Evolutionary conservation across 306 rosid genomes (phyloP).

Genomic region (Cicer arietinum): DNA sequence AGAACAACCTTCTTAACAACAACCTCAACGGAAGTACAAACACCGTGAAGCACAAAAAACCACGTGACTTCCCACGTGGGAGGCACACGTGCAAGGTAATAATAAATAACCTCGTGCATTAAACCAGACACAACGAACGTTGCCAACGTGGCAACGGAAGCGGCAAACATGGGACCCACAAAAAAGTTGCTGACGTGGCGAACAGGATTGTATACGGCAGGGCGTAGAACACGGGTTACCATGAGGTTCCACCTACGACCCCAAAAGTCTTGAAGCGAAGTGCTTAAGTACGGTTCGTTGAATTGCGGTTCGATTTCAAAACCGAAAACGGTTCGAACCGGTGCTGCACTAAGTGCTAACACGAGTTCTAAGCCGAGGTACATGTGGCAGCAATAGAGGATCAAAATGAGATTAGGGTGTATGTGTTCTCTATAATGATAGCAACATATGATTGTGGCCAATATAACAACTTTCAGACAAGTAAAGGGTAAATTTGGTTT

Average conservation of each 20-base stretch:
- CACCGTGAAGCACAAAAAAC: conserved; percentile 70
- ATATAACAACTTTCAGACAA: conserved; percentile 44
- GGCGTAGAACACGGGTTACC: conserved; percentile 63
- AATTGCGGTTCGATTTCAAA: conserved; percentile 66
- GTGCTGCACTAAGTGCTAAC: conserved; percentile 47
- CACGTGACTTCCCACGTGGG: conserved; percentile 91
- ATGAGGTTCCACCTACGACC: conserved; percentile 85
- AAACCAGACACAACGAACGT: conserved; percentile 63
- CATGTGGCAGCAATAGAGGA: conserved; percentile 58
- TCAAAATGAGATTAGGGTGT: conserved; percentile 40
- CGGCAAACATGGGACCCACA: conserved; percentile 43
- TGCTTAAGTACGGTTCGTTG: conserved; percentile 64
- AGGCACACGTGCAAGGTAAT: conserved; percentile 57
- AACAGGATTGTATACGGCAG: conserved; percentile 52
- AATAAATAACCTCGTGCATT: conserved; percentile 72
- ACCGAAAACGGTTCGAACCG: conserved; percentile 49
- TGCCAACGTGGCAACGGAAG: conserved; percentile 26
- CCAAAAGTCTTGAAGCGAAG: conserved; percentile 89
- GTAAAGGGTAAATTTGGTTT: conserved; percentile 1
- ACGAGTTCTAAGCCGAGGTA: conserved; percentile 59
- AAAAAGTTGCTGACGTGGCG: background rate
- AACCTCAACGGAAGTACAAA: conserved; percentile 57
- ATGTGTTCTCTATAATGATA: conserved; percentile 48
- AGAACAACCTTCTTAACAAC: conserved; percentile 50
- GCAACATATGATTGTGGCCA: conserved; percentile 38